Conservation (phyloP, 805 yeast genomes). For the Barnettozyma salicaria region DNA sequence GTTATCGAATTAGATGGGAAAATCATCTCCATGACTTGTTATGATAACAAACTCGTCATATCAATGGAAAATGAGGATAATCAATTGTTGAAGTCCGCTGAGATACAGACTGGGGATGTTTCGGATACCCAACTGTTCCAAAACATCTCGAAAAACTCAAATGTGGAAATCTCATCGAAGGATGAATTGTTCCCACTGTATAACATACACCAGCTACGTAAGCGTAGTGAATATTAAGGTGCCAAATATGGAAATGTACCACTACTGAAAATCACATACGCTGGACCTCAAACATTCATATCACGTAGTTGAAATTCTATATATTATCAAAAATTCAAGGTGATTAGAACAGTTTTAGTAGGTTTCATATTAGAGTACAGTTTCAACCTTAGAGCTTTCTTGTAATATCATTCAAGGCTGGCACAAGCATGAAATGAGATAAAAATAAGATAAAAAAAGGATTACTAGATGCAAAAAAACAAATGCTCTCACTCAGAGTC, state of each 20-base stretch:
- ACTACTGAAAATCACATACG: too few species aligned
- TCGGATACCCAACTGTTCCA: slow-evolving; percentile 32
- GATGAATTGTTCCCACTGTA: slow-evolving; percentile 41
- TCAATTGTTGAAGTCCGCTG: slow-evolving; percentile 11
- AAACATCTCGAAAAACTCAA: slow-evolving; percentile 14
- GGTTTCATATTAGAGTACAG: too few species aligned
- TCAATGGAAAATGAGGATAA: slow-evolving; percentile 30
- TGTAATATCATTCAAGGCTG: too few species aligned
- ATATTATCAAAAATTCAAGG: too few species aligned
- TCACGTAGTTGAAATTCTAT: too few species aligned
- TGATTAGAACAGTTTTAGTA: too few species aligned
- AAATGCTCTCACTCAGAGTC: slow-evolving; percentile 61
- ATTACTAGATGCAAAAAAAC: slow-evolving; percentile 18
- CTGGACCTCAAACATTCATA: too few species aligned
- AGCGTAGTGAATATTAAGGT: slow-evolving; percentile 55
- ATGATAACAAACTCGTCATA: slow-evolving; percentile 31
- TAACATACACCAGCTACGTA: slow-evolving; percentile 46
- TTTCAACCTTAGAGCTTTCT: too few species aligned
- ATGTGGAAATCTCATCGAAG: slow-evolving; percentile 19
- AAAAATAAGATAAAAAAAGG: too few species aligned
- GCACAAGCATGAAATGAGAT: too few species aligned
- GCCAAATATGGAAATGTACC: too few species aligned
- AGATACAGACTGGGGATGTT: slow-evolving; percentile 27
- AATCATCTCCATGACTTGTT: slow-evolving; percentile 28
- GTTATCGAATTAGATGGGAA: slow-evolving; percentile 27